These are phyloP conservation scores for Begonia masoniana DNA, from an alignment of 306 rosid species.

Conservation along the genomic window DNA sequence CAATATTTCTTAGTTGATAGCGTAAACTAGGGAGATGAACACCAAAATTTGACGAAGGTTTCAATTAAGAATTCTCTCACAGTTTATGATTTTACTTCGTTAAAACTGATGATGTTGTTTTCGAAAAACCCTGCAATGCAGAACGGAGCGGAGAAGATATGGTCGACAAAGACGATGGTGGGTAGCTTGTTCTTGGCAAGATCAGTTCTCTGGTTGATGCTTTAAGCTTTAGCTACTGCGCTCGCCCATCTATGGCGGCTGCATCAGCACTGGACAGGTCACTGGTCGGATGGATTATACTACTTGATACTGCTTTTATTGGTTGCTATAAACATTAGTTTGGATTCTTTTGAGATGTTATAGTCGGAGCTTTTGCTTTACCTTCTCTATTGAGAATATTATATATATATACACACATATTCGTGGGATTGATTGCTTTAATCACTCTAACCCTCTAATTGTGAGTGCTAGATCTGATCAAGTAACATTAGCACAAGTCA, in stretches of 20 bases:
- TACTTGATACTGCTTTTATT: background rate
- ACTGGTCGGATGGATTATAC: background rate
- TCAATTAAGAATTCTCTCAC: no score
- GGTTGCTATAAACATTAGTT: constrained; percentile 1
- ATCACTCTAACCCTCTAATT: no score
- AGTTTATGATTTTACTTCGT: no score
- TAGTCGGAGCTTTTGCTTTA: background rate
- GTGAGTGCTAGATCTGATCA: no score
- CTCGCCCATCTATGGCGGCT: constrained; percentile 4
- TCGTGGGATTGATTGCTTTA: no score
- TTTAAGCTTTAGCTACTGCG: constrained; percentile 18
- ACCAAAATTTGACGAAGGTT: no score
- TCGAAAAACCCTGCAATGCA: constrained; percentile 9
- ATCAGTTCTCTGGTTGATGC: constrained; percentile 30
- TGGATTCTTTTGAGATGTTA: constrained; percentile 7
- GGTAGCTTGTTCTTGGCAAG: constrained; percentile 45
- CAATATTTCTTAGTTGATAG: no score
- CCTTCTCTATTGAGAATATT: background rate
- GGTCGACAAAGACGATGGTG: constrained; percentile 37
- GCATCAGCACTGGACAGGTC: background rate
- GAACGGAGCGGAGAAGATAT: constrained; percentile 70
- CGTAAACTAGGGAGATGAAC: no score
- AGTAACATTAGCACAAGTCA: no score
- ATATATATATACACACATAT: no score
- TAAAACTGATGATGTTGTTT: no score